Conservation (phyloP, 2,329 filamentous ascomycete species). For the Cladosporium austrohemisphaericum region DNA sequence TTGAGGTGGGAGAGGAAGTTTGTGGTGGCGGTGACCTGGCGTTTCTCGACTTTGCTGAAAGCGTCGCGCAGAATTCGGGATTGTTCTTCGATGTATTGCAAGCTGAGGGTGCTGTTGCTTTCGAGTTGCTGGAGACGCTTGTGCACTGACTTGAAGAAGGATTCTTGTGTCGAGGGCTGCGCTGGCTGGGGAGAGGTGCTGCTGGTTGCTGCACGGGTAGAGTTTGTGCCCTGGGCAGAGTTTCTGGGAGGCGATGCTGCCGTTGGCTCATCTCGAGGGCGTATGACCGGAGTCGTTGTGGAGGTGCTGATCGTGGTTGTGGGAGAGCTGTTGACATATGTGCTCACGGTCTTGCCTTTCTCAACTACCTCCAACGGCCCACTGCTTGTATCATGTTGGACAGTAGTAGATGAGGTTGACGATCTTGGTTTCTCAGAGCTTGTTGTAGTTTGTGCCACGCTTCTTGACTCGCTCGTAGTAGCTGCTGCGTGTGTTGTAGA, state of each 20-base stretch:
- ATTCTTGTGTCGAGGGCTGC: conserved; percentile 86
- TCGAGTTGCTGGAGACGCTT: conserved; percentile 90
- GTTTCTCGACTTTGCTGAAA: conserved; percentile 79
- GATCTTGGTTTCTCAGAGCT: not conserved
- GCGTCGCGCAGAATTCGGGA: conserved; percentile 85
- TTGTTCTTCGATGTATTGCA: conserved; percentile 96
- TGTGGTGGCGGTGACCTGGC: conserved; percentile 78
- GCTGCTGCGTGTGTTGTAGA: not conserved
- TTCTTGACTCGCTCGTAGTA: not conserved
- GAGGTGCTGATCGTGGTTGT: not conserved
- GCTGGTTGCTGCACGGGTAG: conserved; percentile 18
- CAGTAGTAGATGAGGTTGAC: not conserved
- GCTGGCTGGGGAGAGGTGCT: conserved; percentile 38
- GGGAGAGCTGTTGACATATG: not conserved
- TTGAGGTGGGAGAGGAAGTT: conserved; percentile 83
- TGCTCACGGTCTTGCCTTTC: not conserved
- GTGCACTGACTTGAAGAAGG: conserved; percentile 94
- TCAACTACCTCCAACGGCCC: not conserved
- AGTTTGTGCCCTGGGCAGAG: not conserved
- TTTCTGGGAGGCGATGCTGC: not conserved
- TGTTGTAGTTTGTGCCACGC: not conserved
- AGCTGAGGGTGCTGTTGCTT: conserved; percentile 83
- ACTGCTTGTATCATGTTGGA: not conserved
- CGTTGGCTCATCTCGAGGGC: not conserved
- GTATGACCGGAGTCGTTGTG: not conserved